A percentile compares a stretch with the other conserved stretches of the same genome.
Conservation (phyloP, 176 grass and related monocot genomes). For the Microstegium vimineum region DNA sequence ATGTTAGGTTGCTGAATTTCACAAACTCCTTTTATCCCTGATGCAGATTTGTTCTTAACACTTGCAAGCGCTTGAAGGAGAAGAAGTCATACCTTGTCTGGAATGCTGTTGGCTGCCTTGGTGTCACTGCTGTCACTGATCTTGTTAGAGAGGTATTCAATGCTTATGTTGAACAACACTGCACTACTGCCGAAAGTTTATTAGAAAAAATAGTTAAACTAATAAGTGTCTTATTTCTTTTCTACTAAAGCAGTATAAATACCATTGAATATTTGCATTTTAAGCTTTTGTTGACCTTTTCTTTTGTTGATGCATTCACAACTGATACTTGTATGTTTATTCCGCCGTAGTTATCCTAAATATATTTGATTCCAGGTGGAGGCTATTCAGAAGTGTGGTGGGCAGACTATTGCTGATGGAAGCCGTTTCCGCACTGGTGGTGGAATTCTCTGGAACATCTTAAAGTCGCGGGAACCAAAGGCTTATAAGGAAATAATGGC, state of each 20-base stretch:
- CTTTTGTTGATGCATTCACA: too few relatives aligned
- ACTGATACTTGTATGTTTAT: not conserved
- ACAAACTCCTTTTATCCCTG: not conserved
- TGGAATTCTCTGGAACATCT: constrained; percentile 96
- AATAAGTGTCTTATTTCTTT: not conserved
- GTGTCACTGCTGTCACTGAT: constrained; percentile 68
- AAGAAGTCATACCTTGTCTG: constrained; percentile 88
- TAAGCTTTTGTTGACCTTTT: not conserved
- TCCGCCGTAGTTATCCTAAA: not conserved
- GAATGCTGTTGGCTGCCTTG: constrained; percentile 91
- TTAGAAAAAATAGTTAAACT: not conserved
- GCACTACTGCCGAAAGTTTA: not conserved
- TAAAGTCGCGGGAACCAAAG: constrained; percentile 90
- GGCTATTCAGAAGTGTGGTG: constrained; percentile 88
- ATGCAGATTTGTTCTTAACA: constrained; percentile 82
- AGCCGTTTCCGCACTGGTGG: constrained; percentile 78
- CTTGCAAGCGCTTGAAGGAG: constrained; percentile 82
- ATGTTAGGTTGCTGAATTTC: not conserved
- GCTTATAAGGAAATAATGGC: constrained; percentile 96
- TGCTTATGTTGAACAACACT: not conserved
- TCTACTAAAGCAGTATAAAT: not conserved
- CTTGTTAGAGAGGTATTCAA: constrained; percentile 80
- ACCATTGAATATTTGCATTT: not conserved
- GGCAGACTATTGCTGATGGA: constrained; percentile 75
- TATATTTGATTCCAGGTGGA: constrained; percentile 58